These are phyloP conservation scores for Colletotrichum sp. DNA, from an alignment of 2,329 filamentous ascomycete genomes.

Conservation along the genomic window DNA sequence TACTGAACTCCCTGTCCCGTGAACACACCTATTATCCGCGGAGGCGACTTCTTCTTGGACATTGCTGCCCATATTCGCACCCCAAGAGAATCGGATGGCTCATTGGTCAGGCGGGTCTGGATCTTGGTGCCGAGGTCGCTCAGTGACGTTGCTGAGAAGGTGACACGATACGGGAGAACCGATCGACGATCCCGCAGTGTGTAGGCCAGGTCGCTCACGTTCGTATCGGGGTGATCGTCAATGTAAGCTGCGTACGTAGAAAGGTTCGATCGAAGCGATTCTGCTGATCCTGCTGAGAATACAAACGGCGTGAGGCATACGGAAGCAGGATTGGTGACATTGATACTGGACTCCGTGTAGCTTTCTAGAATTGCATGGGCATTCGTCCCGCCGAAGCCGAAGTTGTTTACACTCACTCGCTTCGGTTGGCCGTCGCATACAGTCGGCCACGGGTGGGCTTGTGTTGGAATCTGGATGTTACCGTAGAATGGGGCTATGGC, in stretches of 20 bases:
- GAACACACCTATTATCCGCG: slow-evolving; percentile 27
- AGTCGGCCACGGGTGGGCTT: slow-evolving; percentile 21
- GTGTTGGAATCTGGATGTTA: slow-evolving; percentile 18
- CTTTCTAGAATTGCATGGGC: slow-evolving; percentile 42
- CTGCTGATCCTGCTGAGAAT: slow-evolving; percentile 23
- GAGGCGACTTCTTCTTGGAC: slow-evolving; percentile 23
- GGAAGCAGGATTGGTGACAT: not conserved
- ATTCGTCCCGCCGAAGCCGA: slow-evolving; percentile 51
- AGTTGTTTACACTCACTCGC: slow-evolving; percentile 31
- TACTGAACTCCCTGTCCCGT: slow-evolving; percentile 38
- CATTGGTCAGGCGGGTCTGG: slow-evolving; percentile 9
- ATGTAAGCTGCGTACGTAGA: slow-evolving; percentile 22
- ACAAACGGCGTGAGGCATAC: not conserved
- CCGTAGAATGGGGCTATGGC: slow-evolving; percentile 27
- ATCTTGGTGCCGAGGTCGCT: not conserved
- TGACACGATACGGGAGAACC: not conserved
- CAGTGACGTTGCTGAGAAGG: slow-evolving; percentile 9
- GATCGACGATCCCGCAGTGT: not conserved
- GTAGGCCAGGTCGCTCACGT: not conserved
- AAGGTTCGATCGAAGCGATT: slow-evolving; percentile 22
- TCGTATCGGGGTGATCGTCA: not conserved
- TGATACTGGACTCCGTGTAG: not conserved
- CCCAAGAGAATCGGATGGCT: not conserved
- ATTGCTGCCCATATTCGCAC: not conserved
- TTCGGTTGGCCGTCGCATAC: not conserved